Evolutionary conservation across 202 grass and related monocot genomes (phyloP).

Genomic region (Brachypodium distachyon): DNA sequence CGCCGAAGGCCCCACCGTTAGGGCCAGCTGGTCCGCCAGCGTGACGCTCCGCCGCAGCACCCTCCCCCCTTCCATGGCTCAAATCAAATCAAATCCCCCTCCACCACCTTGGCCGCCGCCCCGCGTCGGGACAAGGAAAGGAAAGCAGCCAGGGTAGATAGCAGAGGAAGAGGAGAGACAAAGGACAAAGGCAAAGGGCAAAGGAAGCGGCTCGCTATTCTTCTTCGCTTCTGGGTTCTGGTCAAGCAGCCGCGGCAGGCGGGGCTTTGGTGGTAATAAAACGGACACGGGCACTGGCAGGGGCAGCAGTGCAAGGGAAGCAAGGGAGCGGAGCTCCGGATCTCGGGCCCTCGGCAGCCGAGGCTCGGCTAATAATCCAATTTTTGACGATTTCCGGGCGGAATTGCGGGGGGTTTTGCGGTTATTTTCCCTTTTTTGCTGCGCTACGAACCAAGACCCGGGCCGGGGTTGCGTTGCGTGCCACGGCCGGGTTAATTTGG

Average conservation of each 20-base stretch:
- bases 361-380: no score
- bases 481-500: no score
- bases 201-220: background rate
- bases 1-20: slow-evolving; percentile 12
- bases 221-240: background rate
- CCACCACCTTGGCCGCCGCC: background rate
- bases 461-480: no score
- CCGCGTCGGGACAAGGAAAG: background rate
- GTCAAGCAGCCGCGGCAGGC: background rate
- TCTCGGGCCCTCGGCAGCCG: slow-evolving; percentile 7
- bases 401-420: background rate
- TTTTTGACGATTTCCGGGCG: background rate
- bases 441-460: background rate
- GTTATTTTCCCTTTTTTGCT: background rate
- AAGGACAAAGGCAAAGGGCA: background rate
- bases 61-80: slow-evolving; percentile 29
- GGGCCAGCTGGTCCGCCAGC: slow-evolving; percentile 69
- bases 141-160: background rate
- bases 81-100: background rate
- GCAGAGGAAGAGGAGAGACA: background rate
- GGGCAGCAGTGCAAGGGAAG: no score
- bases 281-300: no score
- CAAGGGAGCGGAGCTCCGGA: background rate
- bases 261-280: no score
- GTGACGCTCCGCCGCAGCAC: slow-evolving; percentile 58